A percentile compares a stretch with the other conserved stretches of the same genome.
phyloP scores from a whole-genome alignment of 2,329 filamentous ascomycete species.

The Fusarium dimerum region DNA sequence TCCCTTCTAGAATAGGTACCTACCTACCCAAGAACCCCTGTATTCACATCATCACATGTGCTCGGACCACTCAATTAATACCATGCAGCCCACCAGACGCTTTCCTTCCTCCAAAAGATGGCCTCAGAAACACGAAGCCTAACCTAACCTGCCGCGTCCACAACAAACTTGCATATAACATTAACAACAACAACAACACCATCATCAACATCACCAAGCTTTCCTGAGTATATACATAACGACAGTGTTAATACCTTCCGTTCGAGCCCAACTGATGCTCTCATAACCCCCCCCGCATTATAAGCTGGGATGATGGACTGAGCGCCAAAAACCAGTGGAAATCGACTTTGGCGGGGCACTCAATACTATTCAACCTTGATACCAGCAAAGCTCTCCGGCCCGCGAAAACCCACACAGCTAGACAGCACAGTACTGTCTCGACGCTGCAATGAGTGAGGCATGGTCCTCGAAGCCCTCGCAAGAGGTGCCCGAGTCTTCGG shows the following conservation, averaged over 20 bases:
- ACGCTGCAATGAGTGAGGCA: conserved; percentile 43
- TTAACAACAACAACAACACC: conserved; percentile 7
- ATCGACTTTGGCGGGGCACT: conserved; percentile 27
- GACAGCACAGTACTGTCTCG: conserved; percentile 15
- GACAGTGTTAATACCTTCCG: too few species aligned
- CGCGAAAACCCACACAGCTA: conserved; percentile 1
- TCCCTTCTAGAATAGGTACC: too few species aligned
- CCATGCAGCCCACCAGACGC: too few species aligned
- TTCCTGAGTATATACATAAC: background rate
- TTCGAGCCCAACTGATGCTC: too few species aligned
- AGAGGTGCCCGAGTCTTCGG: conserved; percentile 31
- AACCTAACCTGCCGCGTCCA: conserved; percentile 15
- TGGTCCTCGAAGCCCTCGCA: conserved; percentile 42
- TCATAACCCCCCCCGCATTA: too few species aligned
- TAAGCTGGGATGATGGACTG: conserved; percentile 17
- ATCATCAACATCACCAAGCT: background rate
- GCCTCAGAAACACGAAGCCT: conserved; percentile 5
- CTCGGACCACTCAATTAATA: too few species aligned
- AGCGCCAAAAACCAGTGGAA: conserved; percentile 8
- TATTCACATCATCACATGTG: too few species aligned
- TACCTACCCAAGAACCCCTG: too few species aligned
- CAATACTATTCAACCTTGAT: conserved; percentile 19
- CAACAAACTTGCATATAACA: conserved; percentile 12
- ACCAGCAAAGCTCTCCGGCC: background rate
- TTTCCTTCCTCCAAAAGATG: conserved; percentile 19